Evolutionary conservation across 345 rosid genomes (phyloP), one percentile per base, ranked within the genome.

Genomic region (Eucalyptus paniculata): DNA sequence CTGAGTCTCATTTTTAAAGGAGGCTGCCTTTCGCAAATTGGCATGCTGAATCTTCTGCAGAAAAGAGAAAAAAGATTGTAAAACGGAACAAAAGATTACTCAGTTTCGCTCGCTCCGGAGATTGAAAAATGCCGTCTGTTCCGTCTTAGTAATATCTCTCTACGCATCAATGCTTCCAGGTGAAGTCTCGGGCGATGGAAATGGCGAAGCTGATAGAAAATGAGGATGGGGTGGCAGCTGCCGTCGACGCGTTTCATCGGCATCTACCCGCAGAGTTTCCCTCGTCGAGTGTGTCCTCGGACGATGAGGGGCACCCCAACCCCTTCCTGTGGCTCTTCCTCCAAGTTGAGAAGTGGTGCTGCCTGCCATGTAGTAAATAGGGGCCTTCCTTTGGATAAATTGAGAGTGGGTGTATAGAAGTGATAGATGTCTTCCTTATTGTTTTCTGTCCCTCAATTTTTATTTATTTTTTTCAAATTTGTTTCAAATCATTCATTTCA

Each of bases 151-250:
- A 13, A 50, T 34, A 9, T 50, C n/a, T 50, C 60, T 51, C 62
- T 53, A 10, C 8, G 17, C 16, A 34, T 50, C 16, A 34, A 86
- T 50, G 28, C 45, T 86, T 86, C 45, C 95, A 98, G 99, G 97
- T 98, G 87, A 98, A 96, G 92, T 89, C 95, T 47, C 94, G 58
- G 88, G 96, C 96, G 32, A 94, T 92, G 94, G 97, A 96, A 86
- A 88, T 97, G 54, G 98, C 98, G 1, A 96, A 95, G 91, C 87
- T 92, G 90, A 94, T 98, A 81, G 99, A 96, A 93, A 98, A 95
- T 23, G 99, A 98, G 92, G 99, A 97, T 85, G 99, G 99, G 42
- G 99, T 98, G 81, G 97, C 96, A 1, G 95, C 96, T 62, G 98
- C 99, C 17, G 98, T 98, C 47, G 94, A 96, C 89, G 98, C 97